Base-by-base conservation (phyloP, 805 yeast species). In the Saccharomycopsis guyanensis region DNA sequence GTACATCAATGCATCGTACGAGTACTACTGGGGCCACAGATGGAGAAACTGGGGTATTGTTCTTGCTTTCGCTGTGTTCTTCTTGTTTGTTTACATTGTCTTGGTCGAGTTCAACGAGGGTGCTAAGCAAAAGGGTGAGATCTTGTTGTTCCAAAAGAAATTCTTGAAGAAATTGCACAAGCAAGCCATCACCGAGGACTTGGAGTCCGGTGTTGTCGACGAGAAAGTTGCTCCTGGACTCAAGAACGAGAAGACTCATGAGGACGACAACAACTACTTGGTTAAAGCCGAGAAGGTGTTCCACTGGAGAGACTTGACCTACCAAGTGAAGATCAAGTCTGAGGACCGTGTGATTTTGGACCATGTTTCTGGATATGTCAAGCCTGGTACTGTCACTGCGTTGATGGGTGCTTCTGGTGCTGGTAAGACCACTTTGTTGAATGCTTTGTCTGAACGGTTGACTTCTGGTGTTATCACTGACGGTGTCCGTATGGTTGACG, bases 81-180 rank as follows among this genome's bases (percentile, higher is more conserved):
- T 82, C 62, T 67, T 80, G 45, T 56, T 53, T 43, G 66, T 74
- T 8, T 81, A 82, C 59, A 59, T 83, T 49, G 31, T 65, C 2
- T 65, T 77, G 48, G 71, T 77, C 44, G 89, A 83, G 59, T 64
- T 57, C 52, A 76, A 77, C 55, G 73, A 71, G 57, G 78, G 81
- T 59, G 76, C 84, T 2, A 69, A 72, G 67, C 84, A 78, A 61
- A 77, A 77, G 63, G 89, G 89, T 68, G 89, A 82, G 61, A 69
- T 82, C 27, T 63, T 80, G 51, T 69, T 82, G 22, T 82, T 77
- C 68, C 78, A 75, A 57, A 62, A 64, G 38, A 63, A 72, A 2
- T 66, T 75, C 43, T 63, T 78, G 58, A 66, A 59, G 41, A 71
- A 70, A 52, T 51, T 75, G 57, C 70, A 64, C 55, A 76, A 73